Evolutionary conservation across 2,329 filamentous ascomycete genomes (phyloP), one percentile per base, ranked within the genome.

Genomic region (Zasmidium cellare): DNA sequence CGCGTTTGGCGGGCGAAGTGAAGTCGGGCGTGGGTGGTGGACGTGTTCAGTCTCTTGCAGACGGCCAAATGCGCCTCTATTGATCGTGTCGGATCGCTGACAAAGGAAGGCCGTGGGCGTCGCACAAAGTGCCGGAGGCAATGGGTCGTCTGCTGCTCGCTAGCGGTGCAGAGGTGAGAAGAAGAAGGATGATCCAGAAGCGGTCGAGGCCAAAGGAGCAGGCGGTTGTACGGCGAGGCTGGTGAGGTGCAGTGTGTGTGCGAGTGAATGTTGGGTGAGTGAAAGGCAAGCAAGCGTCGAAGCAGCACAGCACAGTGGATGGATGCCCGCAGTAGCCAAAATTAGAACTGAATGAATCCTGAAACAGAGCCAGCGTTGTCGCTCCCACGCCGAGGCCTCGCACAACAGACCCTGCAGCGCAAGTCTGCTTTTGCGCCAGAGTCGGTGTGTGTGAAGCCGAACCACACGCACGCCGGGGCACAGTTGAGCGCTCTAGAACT

Each of bases 21-120:
- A 25, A 23, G 1, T 22, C 22, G 14, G 24, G 53, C n/a, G 9
- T 44, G n/a, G 28, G 28, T 47, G 1, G n/a, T 51, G 31, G 48
- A 52, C 25, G 56, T 55, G 23, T 58, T 52, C 53, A 60, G 58
- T 53, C 58, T 60, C 55, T 60, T 63, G 60, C 58, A 58, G 60
- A 51, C 54, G 57, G 45, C 57, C 60, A 55, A 57, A 53, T 58
- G 60, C 57, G 60, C 57, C 55, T 60, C 53, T 59, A 51, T 50
- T 55, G 55, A 50, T 25, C 46, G 45, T 31, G 50, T 31, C 28
- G 35, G 24, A 49, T 19, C 20, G 22, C 24, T 23, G 53, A 62
- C 60, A 62, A 62, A 62, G 60, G 48, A 56, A 51, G 55, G 38
- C 45, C 25, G 38, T 28, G 41, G 49, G n/a, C 18, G 55, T 56